A percentile compares a stretch with the other conserved stretches of the same genome.
phyloP scores from a whole-genome alignment of 2,329 filamentous ascomycete species.

The Periconia sp. region DNA sequence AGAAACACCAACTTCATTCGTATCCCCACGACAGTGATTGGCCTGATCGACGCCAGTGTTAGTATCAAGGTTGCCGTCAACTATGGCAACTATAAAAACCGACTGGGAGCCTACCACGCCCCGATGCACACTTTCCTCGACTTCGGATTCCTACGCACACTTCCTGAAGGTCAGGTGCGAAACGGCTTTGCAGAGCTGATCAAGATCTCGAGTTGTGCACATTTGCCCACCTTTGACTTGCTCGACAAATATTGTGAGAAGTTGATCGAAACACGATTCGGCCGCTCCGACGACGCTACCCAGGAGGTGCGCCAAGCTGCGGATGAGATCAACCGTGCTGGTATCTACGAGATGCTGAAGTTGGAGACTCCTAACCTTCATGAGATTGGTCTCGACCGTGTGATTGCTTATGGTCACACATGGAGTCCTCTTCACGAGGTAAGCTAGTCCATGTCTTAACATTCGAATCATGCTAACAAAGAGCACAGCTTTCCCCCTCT shows the following conservation, averaged over 20 bases:
- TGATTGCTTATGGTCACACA: constrained; percentile 74
- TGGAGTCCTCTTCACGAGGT: constrained; percentile 70
- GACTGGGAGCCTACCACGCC: constrained; percentile 72
- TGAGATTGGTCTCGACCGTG: constrained; percentile 70
- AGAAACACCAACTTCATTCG: constrained; percentile 74
- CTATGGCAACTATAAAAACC: constrained; percentile 75
- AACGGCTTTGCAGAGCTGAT: constrained; percentile 76
- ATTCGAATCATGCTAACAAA: not conserved
- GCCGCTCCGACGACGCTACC: constrained; percentile 59
- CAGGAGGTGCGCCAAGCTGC: constrained; percentile 62
- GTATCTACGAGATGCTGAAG: constrained; percentile 73
- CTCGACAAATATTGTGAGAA: constrained; percentile 71
- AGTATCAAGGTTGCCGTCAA: constrained; percentile 80
- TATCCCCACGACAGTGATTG: constrained; percentile 73
- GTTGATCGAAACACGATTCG: constrained; percentile 66
- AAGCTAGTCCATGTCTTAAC: constrained; percentile 2
- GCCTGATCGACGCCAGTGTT: constrained; percentile 73
- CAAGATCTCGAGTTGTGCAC: constrained; percentile 73
- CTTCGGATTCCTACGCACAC: constrained; percentile 69
- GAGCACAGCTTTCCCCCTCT: constrained; percentile 61
- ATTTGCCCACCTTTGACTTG: constrained; percentile 66
- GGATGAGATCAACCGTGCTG: constrained; percentile 68
- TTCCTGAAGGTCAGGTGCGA: constrained; percentile 68
- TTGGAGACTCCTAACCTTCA: constrained; percentile 73
- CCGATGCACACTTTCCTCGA: constrained; percentile 73